phyloP scores from a whole-genome alignment of 768 basidiomycete species.

The Lanmaoa rubissima region DNA sequence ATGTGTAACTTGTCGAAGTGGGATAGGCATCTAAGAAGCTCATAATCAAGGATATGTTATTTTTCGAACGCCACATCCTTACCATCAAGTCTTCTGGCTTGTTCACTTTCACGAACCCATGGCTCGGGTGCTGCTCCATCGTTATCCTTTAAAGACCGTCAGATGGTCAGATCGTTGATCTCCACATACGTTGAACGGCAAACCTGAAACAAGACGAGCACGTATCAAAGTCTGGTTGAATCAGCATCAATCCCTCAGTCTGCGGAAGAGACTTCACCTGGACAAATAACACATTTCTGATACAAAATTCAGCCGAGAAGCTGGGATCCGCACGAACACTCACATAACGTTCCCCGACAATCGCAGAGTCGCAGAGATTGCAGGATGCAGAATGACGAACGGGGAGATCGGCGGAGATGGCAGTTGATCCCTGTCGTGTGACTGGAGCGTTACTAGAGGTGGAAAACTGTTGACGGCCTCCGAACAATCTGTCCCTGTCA shows the following conservation, averaged over 20 bases:
- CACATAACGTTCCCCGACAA: conserved; percentile 73
- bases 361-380: conserved; percentile 71
- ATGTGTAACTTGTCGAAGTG: conserved; percentile 37
- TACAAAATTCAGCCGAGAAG: conserved; percentile 1
- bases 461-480: conserved; percentile 3
- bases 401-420: conserved; percentile 10
- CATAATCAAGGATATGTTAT: background rate
- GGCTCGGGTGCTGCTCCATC: conserved; percentile 69
- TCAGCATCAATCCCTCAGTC: conserved; percentile 3
- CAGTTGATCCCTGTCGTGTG: background rate
- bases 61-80: conserved; percentile 20
- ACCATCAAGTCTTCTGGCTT: conserved; percentile 59
- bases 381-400: conserved; percentile 66
- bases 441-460: background rate
- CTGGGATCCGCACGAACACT: conserved; percentile 26
- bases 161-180: background rate
- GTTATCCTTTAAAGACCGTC: conserved; percentile 48
- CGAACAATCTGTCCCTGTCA: conserved; percentile 32
- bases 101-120: conserved; percentile 66
- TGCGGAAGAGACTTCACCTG: conserved; percentile 32
- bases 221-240: conserved; percentile 63
- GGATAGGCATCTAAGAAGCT: conserved; percentile 25
- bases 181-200: conserved; percentile 6
- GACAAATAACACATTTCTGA: conserved; percentile 78
- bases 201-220: conserved; percentile 70